phyloP scores from a whole-genome alignment of 1,284 basidiomycete species.

The Boletus albobrunnescens region DNA sequence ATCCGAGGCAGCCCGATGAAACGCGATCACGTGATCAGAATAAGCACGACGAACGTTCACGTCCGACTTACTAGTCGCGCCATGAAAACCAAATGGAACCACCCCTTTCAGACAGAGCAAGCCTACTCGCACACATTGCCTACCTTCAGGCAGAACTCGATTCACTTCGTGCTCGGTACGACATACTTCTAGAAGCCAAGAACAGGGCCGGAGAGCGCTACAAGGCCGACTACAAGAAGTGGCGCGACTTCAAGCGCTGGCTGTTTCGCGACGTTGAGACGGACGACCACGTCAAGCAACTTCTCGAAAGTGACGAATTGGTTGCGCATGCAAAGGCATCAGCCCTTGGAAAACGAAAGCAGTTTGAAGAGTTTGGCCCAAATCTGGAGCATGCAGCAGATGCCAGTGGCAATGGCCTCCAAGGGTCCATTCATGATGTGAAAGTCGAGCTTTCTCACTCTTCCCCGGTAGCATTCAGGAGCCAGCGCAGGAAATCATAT shows the following conservation, averaged over 20 bases:
- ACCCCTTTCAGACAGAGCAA: constrained; percentile 2
- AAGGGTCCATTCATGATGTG: constrained; percentile 1
- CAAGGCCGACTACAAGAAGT: constrained; percentile 47
- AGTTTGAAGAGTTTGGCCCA: constrained; percentile 21
- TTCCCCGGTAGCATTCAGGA: constrained; percentile 1
- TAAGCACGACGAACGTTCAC: no score
- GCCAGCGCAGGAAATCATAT: constrained; percentile 20
- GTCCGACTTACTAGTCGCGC: no score
- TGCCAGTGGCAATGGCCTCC: neutral
- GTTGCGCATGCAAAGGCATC: constrained; percentile 13
- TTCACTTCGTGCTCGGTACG: constrained; percentile 39
- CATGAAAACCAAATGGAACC: constrained; percentile 10
- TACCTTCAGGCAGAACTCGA: constrained; percentile 36
- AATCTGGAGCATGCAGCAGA: constrained; percentile 5
- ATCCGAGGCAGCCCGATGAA: no score
- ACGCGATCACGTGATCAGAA: constrained; percentile 25
- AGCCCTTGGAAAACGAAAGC: constrained; percentile 29
- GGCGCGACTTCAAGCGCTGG: constrained; percentile 45
- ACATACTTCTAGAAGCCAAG: constrained; percentile 38
- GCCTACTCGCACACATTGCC: constrained; percentile 13
- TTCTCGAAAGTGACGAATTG: constrained; percentile 16
- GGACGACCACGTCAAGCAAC: constrained; percentile 16
- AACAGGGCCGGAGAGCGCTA: constrained; percentile 43
- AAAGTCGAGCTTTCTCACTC: constrained; percentile 2
- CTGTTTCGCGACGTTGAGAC: constrained; percentile 37